A percentile compares a stretch with the other conserved stretches of the same genome.
These are phyloP conservation scores for Clonostachys rhizophaga DNA, from an alignment of 2,329 filamentous ascomycete genomes.

Conservation along the genomic window DNA sequence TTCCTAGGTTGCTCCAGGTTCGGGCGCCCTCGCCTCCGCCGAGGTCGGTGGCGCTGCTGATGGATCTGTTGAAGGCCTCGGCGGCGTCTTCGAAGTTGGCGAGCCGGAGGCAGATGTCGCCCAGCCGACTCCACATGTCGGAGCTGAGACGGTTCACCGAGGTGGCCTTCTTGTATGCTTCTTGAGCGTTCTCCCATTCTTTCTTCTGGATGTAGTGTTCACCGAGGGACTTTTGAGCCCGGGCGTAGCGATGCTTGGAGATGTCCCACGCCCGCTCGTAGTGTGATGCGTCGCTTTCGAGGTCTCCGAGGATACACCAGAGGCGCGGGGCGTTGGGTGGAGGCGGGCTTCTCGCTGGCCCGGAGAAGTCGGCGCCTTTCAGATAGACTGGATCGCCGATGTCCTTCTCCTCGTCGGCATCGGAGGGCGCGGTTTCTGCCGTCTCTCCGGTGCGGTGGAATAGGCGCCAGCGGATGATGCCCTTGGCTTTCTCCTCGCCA, in stretches of 20 bases:
- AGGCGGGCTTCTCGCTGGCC: constrained; percentile 62
- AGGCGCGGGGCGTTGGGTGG: constrained; percentile 81
- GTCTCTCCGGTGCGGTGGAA: constrained; percentile 57
- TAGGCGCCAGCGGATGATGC: constrained; percentile 72
- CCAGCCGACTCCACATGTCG: constrained; percentile 83
- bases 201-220: constrained; percentile 67
- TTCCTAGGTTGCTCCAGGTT: constrained; percentile 92
- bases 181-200: constrained; percentile 64
- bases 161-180: constrained; percentile 75
- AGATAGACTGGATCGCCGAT: constrained; percentile 47
- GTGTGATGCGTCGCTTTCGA: constrained; percentile 68
- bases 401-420: constrained; percentile 46
- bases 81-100: constrained; percentile 73
- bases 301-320: constrained; percentile 90
- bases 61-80: constrained; percentile 77
- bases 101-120: constrained; percentile 80
- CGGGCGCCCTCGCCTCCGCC: constrained; percentile 86
- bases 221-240: constrained; percentile 83
- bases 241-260: constrained; percentile 73
- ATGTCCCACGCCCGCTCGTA: constrained; percentile 88
- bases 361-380: constrained; percentile 47
- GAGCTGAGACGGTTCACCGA: constrained; percentile 76
- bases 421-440: constrained; percentile 17
- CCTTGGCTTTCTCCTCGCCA: constrained; percentile 74
- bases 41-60: constrained; percentile 53